phyloP scores from a whole-genome alignment of 2,329 filamentous ascomycete species.

The Dactylellina parvicollis region DNA sequence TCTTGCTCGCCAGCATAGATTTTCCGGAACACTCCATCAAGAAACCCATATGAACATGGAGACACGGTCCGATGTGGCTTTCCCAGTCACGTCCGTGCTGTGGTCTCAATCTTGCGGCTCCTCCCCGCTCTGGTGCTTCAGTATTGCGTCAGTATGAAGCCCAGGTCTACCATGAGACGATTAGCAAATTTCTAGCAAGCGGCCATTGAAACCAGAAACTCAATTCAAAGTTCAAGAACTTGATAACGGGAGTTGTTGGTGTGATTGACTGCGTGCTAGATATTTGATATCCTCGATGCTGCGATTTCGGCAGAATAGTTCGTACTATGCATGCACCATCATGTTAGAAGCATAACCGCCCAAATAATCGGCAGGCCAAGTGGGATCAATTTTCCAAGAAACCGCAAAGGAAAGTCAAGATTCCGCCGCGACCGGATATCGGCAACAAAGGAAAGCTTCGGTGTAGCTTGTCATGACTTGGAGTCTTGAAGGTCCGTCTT shows the following conservation, averaged over 20 bases:
- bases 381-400: conserved; percentile 15
- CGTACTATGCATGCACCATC: too few relatives aligned
- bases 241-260: too few relatives aligned
- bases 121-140: too few relatives aligned
- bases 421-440: conserved; percentile 50
- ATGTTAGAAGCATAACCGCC: neutral
- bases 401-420: conserved; percentile 29
- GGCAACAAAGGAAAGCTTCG: conserved; percentile 13
- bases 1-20: conserved; percentile 4
- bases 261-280: too few relatives aligned
- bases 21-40: conserved; percentile 16
- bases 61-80: conserved; percentile 40
- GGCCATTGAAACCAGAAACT: too few relatives aligned
- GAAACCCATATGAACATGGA: conserved; percentile 4
- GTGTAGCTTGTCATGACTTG: conserved; percentile 1
- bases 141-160: neutral
- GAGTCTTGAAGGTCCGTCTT: conserved; percentile 43
- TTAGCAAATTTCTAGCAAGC: too few relatives aligned
- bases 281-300: too few relatives aligned
- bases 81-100: neutral
- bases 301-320: too few relatives aligned
- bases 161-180: neutral
- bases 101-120: neutral
- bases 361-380: neutral
- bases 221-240: too few relatives aligned